Conservation (phyloP, 495 filamentous ascomycete species). For the Articulospora tetracladia region DNA sequence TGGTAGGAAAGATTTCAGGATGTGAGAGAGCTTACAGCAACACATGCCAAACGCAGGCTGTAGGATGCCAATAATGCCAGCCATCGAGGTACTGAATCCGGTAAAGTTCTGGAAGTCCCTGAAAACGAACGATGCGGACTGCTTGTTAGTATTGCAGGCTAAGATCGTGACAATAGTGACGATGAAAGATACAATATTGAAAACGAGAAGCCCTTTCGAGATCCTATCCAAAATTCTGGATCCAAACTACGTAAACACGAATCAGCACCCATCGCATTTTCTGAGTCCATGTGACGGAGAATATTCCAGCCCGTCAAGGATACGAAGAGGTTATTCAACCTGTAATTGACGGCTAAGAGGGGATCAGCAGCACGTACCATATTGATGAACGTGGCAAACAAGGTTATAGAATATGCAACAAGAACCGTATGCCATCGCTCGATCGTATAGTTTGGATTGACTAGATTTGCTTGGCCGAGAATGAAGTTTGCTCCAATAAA, state of each 20-base stretch:
- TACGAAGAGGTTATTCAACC: neutral
- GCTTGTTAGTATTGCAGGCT: slow-evolving; percentile 51
- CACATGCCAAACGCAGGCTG: slow-evolving; percentile 57
- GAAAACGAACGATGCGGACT: slow-evolving; percentile 53
- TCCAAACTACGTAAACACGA: slow-evolving; percentile 25
- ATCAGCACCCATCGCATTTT: neutral
- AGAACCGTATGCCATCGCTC: slow-evolving; percentile 55
- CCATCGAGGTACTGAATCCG: slow-evolving; percentile 47
- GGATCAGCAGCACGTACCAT: slow-evolving; percentile 21
- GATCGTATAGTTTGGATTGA: slow-evolving; percentile 48
- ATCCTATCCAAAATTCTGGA: slow-evolving; percentile 50
- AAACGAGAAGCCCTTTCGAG: slow-evolving; percentile 45
- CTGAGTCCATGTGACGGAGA: neutral
- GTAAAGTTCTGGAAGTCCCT: slow-evolving; percentile 52
- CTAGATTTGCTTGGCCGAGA: slow-evolving; percentile 50
- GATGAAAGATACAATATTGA: slow-evolving; percentile 52
- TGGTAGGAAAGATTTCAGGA: neutral
- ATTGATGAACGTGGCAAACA: slow-evolving; percentile 42
- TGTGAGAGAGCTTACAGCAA: slow-evolving; percentile 40
- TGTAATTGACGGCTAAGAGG: neutral
- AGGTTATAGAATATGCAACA: slow-evolving; percentile 44
- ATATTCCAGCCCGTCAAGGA: neutral
- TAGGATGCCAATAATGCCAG: slow-evolving; percentile 50
- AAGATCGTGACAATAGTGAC: slow-evolving; percentile 47
- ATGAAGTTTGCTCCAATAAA: slow-evolving; percentile 54